These are phyloP conservation scores for Phlebiopsis gigantea DNA, from an alignment of 768 basidiomycete species.

Conservation along the genomic window DNA sequence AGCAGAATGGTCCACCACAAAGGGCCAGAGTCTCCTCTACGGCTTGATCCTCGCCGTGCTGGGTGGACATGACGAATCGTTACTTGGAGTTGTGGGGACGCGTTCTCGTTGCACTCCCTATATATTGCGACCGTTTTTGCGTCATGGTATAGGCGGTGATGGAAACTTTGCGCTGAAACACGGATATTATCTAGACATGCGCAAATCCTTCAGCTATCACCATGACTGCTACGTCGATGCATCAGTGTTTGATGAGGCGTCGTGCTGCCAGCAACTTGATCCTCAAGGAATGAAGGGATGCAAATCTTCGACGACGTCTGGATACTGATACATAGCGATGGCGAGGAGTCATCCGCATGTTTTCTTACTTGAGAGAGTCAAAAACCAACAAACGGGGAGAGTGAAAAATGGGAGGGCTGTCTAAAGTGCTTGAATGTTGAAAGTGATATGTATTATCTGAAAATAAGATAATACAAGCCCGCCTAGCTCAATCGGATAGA, in stretches of 20 bases:
- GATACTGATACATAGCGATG: no score
- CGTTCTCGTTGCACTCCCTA: not conserved
- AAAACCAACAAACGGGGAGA: no score
- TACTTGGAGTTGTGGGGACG: not conserved
- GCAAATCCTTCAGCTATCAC: not conserved
- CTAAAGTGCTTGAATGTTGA: no score
- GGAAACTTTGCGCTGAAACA: not conserved
- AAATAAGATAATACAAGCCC: no score
- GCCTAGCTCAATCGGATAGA: constrained; percentile 68
- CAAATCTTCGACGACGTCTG: no score
- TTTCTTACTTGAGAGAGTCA: no score
- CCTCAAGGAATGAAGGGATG: no score
- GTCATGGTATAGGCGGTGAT: not conserved
- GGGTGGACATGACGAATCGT: not conserved
- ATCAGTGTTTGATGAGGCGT: not conserved
- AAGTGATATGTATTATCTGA: no score
- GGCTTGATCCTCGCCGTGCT: not conserved
- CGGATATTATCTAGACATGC: not conserved
- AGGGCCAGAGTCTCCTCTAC: constrained; percentile 2
- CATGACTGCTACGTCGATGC: not conserved
- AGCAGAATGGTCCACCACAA: constrained; percentile 1
- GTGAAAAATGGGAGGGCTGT: no score
- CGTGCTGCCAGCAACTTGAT: no score
- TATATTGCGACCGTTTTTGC: not conserved
- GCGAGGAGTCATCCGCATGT: no score